Percentiles rank a stretch among this genome's conserved stretches.
Conservation (phyloP, 345 rosid species). For the Cardamine chenopodiifolia region DNA sequence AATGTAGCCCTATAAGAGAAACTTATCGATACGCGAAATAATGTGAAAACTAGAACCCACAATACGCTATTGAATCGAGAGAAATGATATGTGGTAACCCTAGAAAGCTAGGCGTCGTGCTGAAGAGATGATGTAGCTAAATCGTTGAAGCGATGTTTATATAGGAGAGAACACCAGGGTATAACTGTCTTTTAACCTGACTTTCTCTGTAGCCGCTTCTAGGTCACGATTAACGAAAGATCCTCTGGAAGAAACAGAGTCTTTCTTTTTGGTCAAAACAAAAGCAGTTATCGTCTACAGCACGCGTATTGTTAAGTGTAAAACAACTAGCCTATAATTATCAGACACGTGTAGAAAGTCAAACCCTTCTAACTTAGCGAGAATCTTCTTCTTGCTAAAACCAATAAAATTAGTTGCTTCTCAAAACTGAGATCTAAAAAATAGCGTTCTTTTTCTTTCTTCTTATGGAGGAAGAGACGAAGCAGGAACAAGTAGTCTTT, state of each 20-base stretch:
- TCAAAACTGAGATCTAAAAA: conserved; percentile 16
- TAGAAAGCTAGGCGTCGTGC: background rate
- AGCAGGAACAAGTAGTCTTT: no score
- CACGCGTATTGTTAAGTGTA: background rate
- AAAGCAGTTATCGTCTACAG: background rate
- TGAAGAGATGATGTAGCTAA: background rate
- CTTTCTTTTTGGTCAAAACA: background rate
- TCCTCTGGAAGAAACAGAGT: background rate
- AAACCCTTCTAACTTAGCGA: background rate
- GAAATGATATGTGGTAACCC: background rate
- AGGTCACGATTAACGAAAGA: conserved; percentile 25
- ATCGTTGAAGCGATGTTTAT: conserved; percentile 13
- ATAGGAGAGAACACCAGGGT: conserved; percentile 10
- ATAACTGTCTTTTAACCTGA: background rate
- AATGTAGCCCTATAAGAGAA: conserved; percentile 45
- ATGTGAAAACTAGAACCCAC: background rate
- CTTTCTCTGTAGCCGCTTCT: background rate
- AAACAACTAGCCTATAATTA: background rate
- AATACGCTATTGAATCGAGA: no score
- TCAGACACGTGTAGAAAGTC: background rate
- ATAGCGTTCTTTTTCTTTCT: background rate
- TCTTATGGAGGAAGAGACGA: conserved; percentile 8
- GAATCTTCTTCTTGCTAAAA: conserved; percentile 13
- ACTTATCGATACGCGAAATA: background rate
- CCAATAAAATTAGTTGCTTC: conserved; percentile 6